Evolutionary conservation across 768 basidiomycete species (phyloP), one percentile per base, ranked within the genome.

Genomic region (Podaxis carcinomalis): DNA sequence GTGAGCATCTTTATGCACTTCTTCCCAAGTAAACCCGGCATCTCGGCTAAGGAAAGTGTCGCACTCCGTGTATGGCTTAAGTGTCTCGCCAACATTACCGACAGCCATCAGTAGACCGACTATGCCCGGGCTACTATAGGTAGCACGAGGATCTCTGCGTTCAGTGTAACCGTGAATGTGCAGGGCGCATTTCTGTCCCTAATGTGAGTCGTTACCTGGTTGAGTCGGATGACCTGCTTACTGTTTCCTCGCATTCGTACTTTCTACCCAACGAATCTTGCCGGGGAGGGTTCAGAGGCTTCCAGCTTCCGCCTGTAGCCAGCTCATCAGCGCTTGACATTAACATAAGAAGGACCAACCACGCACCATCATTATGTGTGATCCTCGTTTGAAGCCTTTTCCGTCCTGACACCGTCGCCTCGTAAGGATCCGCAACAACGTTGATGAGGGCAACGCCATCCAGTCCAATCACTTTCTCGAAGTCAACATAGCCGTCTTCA

Each of bases 31-130:
- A 75, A 97, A 97, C 7, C 97, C 97, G 1, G 87, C 97, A 67
- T 99, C 93, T 3, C 97, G 92, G 59, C 92, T 93, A 44, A 98
- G 82, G 88, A 97, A 98, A 1, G 95, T 97, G 71, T 98, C 96
- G 62, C 88, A 87, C 32, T 98, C 90, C 3, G 78, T 81, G 75
- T 99, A 99, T 0, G 86, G 77, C 0, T 84, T 86, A 1, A 99
- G 83, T 1, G 76, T 69, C 64, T 93, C 89, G 42, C 97, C 97
- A 13, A 99, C 95, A 67, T 93, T 98, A 6, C 97, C 97, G 49
- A 98, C 95, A 1, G 90, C 97, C 83, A 99, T 92, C 74, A 99
- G 82, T 11, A 99, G 80, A 11, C 97, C 97, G 9, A 93, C 89
- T 14, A 95, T 86, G 4, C 93, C 88, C 0, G 97, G 95, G 42